Evolutionary conservation across 352 stramenopile species (phyloP), one percentile per base, ranked within the genome.

Genomic region (Pythium dissotocum): DNA sequence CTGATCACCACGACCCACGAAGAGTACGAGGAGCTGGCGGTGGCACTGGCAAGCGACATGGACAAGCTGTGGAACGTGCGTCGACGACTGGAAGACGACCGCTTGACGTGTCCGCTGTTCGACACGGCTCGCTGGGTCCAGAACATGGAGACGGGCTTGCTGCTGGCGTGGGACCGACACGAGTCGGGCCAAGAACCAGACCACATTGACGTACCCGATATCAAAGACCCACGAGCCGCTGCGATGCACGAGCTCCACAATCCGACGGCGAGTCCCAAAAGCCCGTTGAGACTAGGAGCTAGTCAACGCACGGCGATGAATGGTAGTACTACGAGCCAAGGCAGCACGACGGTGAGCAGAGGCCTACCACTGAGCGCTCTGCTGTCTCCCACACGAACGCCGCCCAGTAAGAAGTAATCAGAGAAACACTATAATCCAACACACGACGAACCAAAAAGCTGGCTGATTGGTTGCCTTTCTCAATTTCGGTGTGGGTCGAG

Each of bases 11-110:
- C 67, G 36, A 77, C 82, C 21, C 71, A 93, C 12, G 78, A 92
- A 32, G 84, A 93, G 70, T 98, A 98, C 75, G 94, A 98, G 61
- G 89, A 98, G 60, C 65, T 96, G 16, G 93, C 93, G 0, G 91
- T 98, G 12, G 67, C 81, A 28, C 79, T 98, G 18, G 93, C 91
- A 7, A 93, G 80, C 35, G 90, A 98, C 70, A 81, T 88, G 65
- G 88, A 97, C 55, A 81, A 80, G 38, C 70, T 98, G 30, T 95
- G 83, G 78, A 71, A 86, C 61, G 61, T 97, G 4, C 87, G 91
- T 1, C 80, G 83, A 21, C 76, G 77, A 3, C 77, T 97, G 3
- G 86, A 96, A 56, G 77, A 90, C n/a, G 75, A 80, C 18, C 80
- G 89, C 4, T 42, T 84, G 18, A 78, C 53, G 24, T 94, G 78